Conservation (phyloP, 1,284 basidiomycete genomes). For the Fomitopsis schrenkii region DNA sequence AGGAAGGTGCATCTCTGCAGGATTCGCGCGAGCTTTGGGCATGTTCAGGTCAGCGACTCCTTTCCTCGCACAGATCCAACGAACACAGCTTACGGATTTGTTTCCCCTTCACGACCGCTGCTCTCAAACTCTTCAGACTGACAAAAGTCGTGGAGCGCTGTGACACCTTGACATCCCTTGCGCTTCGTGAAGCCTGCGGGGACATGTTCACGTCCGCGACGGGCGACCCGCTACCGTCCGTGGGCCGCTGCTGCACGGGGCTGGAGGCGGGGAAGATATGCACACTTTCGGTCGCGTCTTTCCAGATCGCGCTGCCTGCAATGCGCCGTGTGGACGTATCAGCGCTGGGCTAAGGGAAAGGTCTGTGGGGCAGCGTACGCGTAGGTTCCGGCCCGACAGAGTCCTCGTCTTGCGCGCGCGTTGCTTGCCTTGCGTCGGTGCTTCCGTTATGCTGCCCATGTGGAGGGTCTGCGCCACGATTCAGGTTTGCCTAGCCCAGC, state of each 20-base stretch:
- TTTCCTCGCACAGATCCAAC: background rate
- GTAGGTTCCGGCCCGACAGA: constrained; percentile 14
- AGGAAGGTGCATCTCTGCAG: constrained; percentile 89
- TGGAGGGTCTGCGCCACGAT: constrained; percentile 49
- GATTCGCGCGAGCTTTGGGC: constrained; percentile 76
- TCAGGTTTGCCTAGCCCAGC: background rate
- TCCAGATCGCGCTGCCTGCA: constrained; percentile 12
- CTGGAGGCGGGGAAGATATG: constrained; percentile 77
- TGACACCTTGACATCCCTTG: constrained; percentile 69
- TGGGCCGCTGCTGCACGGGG: constrained; percentile 34
- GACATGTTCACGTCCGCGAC: constrained; percentile 5
- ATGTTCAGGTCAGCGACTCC: background rate
- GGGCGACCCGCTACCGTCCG: constrained; percentile 4
- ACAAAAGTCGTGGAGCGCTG: constrained; percentile 77
- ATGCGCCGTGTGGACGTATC: too few species aligned
- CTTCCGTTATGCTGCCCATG: constrained; percentile 44
- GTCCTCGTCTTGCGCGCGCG: constrained; percentile 30
- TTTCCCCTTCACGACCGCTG: constrained; percentile 52
- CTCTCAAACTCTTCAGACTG: constrained; percentile 56
- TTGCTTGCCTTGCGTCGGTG: constrained; percentile 37
- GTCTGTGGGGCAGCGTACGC: too few species aligned
- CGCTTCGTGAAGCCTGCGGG: constrained; percentile 4
- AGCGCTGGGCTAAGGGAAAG: too few species aligned
- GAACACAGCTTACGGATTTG: constrained; percentile 59
- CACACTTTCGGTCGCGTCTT: constrained; percentile 81